Evolutionary conservation across 148 eudicot species (phyloP), one percentile per base, ranked within the genome.

Genomic region (Camellia granthamiana): DNA sequence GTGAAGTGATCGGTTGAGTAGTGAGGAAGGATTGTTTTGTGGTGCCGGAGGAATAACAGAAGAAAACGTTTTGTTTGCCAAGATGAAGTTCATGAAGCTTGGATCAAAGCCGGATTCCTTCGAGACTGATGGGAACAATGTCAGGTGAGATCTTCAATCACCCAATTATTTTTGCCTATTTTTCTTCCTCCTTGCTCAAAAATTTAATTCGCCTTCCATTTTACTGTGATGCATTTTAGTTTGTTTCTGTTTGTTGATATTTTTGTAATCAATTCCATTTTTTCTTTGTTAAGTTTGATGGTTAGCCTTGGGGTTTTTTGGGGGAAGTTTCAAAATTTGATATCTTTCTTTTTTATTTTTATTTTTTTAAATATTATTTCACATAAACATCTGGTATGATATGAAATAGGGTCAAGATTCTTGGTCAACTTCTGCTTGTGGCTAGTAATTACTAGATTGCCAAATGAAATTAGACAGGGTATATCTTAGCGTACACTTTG

Each of bases 31-130:
- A 52, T 76, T 61, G 68, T 79, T 77, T 83, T 79, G 65, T 80
- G 79, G 84, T 30, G 30, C 19, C 52, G 18, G 49, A 64, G 54
- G 78, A 73, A 54, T 65, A 56, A 76, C 19, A 51, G 80, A 77
- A 81, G 72, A 61, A 82, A 87, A 83, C 80, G 80, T 81, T 84
- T 80, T 85, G 75, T 51, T 30, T 16, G 66, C 52, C 72, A 88
- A 75, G 83, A 94, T 94, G 98, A 94, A 94, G 94, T 94, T 94
- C 84, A 94, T 94, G 98, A 94, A 94, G 85, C 94, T 94, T 80
- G 98, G 98, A 85, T 92, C 98, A 75, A 94, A 90, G 83, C 90
- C 92, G 7, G 98, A 94, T 87, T 80, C 90, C 61, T 90, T 94
- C 81, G 94, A 89, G 86, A 85, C 79, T 56, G 93, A 90, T 72